Evolutionary conservation across 2,329 filamentous ascomycete genomes (phyloP).

Genomic region (Talaromyces sp.): DNA sequence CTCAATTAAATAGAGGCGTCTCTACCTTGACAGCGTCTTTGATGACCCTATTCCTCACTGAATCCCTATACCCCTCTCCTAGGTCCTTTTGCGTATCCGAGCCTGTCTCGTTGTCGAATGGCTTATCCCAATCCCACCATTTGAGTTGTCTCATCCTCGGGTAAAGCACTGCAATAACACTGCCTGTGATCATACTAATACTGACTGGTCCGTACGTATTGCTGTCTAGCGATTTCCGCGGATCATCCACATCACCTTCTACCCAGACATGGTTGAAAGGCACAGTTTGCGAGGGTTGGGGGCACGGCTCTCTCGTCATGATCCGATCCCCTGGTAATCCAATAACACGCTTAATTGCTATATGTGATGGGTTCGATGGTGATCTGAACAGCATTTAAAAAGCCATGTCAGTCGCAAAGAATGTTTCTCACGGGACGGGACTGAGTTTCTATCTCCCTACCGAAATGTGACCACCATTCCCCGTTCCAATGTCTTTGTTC

Average conservation of each 20-base stretch:
- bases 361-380: slow-evolving; percentile 62
- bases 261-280: slow-evolving; percentile 90
- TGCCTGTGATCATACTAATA: slow-evolving; percentile 67
- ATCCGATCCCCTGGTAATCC: slow-evolving; percentile 76
- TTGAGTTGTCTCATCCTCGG: slow-evolving; percentile 43
- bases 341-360: slow-evolving; percentile 76
- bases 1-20: slow-evolving; percentile 19
- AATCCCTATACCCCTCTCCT: slow-evolving; percentile 24
- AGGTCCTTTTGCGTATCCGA: slow-evolving; percentile 18
- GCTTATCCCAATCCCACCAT: slow-evolving; percentile 34
- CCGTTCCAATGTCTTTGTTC: slow-evolving; percentile 54
- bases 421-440: neutral
- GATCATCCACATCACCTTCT: slow-evolving; percentile 72
- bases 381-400: slow-evolving; percentile 45
- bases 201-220: slow-evolving; percentile 86
- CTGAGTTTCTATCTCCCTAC: slow-evolving; percentile 13
- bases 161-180: slow-evolving; percentile 66
- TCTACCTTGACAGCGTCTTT: slow-evolving; percentile 34
- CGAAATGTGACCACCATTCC: slow-evolving; percentile 70
- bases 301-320: slow-evolving; percentile 57
- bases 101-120: slow-evolving; percentile 19
- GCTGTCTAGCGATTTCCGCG: slow-evolving; percentile 69
- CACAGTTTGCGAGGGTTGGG: slow-evolving; percentile 51
- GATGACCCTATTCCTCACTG: slow-evolving; percentile 29
- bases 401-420: neutral